These are phyloP conservation scores for Didymella pinodella DNA, from an alignment of 2,329 filamentous ascomycete species.

Conservation along the genomic window DNA sequence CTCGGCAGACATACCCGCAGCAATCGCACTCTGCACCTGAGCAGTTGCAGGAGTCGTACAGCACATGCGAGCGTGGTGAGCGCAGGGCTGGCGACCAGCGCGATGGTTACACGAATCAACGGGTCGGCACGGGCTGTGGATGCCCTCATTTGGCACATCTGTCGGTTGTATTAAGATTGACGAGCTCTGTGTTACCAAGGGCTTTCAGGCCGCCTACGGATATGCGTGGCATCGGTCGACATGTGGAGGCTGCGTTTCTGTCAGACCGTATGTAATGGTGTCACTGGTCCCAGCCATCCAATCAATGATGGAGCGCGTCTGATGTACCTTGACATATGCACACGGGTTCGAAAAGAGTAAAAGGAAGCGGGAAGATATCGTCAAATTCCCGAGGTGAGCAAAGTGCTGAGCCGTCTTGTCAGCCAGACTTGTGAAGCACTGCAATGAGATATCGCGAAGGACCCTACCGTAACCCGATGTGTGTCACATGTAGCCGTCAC, in stretches of 20 bases:
- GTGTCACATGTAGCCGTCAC: slow-evolving; percentile 5
- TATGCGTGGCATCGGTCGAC: slow-evolving; percentile 37
- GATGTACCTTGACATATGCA: slow-evolving; percentile 35
- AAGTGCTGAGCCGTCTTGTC: slow-evolving; percentile 29
- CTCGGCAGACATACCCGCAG: slow-evolving; percentile 26
- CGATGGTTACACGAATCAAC: slow-evolving; percentile 36
- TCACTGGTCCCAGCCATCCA: slow-evolving; percentile 13
- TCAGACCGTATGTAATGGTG: slow-evolving; percentile 24
- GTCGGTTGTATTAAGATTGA: slow-evolving; percentile 43
- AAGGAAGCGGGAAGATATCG: slow-evolving; percentile 33
- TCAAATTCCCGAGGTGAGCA: slow-evolving; percentile 25
- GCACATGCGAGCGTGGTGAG: slow-evolving; percentile 4
- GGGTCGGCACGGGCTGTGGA: slow-evolving; percentile 47
- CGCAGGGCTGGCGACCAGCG: slow-evolving; percentile 20
- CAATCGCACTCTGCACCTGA: slow-evolving; percentile 28
- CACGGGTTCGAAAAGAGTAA: slow-evolving; percentile 29
- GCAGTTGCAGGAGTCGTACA: slow-evolving; percentile 21
- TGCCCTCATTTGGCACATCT: slow-evolving; percentile 31
- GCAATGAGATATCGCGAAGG: slow-evolving; percentile 18
- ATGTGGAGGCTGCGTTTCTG: slow-evolving; percentile 30
- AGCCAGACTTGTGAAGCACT: slow-evolving; percentile 21
- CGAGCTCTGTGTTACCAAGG: slow-evolving; percentile 41
- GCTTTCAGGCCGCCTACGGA: slow-evolving; percentile 23
- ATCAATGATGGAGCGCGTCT: slow-evolving; percentile 26
- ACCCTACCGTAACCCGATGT: neutral